Conservation (phyloP, 768 basidiomycete species). For the Sistotremastrum niveocremeum region DNA sequence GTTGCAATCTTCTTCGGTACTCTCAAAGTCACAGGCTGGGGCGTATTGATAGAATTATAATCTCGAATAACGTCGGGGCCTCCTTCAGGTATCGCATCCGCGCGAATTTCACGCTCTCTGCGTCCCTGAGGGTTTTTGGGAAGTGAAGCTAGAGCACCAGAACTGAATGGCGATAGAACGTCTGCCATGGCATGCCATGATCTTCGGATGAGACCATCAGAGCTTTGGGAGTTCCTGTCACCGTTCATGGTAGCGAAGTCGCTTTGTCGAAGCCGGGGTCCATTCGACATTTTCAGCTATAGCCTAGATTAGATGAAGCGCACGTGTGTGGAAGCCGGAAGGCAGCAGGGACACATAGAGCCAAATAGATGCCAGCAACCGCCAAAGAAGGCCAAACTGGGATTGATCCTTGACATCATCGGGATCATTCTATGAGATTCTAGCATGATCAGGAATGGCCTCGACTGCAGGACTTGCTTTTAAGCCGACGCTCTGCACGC, state of each 20-base stretch:
- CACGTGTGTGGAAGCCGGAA: too few species aligned
- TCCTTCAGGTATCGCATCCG: constrained; percentile 60
- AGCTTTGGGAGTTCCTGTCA: constrained; percentile 5
- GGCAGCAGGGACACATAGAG: too few species aligned
- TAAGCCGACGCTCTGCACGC: too few species aligned
- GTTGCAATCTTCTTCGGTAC: constrained; percentile 76
- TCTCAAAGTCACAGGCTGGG: constrained; percentile 32
- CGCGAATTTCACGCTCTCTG: constrained; percentile 43
- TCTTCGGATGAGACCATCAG: constrained; percentile 30
- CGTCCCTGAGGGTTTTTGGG: constrained; percentile 25
- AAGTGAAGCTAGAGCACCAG: constrained; percentile 39
- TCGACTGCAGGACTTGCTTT: too few species aligned
- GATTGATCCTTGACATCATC: too few species aligned
- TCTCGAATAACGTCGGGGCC: constrained; percentile 34
- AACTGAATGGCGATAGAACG: constrained; percentile 53
- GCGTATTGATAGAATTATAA: constrained; percentile 64
- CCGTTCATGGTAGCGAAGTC: not conserved
- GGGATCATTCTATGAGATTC: too few species aligned
- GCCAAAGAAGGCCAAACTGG: too few species aligned
- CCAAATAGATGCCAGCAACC: too few species aligned
- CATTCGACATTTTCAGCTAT: too few species aligned
- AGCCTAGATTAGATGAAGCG: too few species aligned
- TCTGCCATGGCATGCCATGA: constrained; percentile 53
- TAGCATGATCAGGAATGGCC: too few species aligned
- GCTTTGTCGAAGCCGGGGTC: not conserved